phyloP scores from a whole-genome alignment of 495 filamentous ascomycete genomes.

The Xylaria venustula region DNA sequence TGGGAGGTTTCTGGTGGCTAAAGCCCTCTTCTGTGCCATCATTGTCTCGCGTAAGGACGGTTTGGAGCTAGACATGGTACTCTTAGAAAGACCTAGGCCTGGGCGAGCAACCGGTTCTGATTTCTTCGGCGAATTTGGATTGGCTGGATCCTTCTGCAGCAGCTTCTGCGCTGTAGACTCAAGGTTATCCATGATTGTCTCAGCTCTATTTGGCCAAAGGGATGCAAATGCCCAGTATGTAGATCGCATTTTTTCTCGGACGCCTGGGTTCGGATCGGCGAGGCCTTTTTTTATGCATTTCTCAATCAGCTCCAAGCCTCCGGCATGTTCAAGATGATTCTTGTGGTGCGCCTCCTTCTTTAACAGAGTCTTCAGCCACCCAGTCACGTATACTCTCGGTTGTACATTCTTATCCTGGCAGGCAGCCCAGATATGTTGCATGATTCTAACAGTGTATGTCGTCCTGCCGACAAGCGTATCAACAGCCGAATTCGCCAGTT shows the following conservation, averaged over 20 bases:
- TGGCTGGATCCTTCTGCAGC: conserved; percentile 75
- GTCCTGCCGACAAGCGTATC: conserved; percentile 73
- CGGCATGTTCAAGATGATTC: conserved; percentile 75
- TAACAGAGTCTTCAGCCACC: conserved; percentile 81
- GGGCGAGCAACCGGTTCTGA: conserved; percentile 48
- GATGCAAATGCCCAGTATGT: conserved; percentile 80
- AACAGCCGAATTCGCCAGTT: conserved; percentile 73
- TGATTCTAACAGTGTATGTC: conserved; percentile 71
- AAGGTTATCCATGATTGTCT: conserved; percentile 72
- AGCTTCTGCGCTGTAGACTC: conserved; percentile 71
- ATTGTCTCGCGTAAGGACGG: conserved; percentile 71
- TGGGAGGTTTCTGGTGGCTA: conserved; percentile 58
- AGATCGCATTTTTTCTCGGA: conserved; percentile 76
- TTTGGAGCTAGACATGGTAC: conserved; percentile 56
- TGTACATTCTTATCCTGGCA: conserved; percentile 90
- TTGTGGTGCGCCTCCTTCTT: conserved; percentile 77
- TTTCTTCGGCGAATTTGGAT: conserved; percentile 66
- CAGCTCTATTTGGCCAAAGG: conserved; percentile 76
- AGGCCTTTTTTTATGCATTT: conserved; percentile 87
- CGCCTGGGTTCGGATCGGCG: conserved; percentile 79
- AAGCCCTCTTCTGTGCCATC: conserved; percentile 73
- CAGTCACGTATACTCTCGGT: conserved; percentile 70
- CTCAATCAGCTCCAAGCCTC: conserved; percentile 76
- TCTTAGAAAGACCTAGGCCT: conserved; percentile 56
- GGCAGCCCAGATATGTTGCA: conserved; percentile 79